Evolutionary conservation across 805 yeast species (phyloP).

Genomic region (Saturnispora saitoi): DNA sequence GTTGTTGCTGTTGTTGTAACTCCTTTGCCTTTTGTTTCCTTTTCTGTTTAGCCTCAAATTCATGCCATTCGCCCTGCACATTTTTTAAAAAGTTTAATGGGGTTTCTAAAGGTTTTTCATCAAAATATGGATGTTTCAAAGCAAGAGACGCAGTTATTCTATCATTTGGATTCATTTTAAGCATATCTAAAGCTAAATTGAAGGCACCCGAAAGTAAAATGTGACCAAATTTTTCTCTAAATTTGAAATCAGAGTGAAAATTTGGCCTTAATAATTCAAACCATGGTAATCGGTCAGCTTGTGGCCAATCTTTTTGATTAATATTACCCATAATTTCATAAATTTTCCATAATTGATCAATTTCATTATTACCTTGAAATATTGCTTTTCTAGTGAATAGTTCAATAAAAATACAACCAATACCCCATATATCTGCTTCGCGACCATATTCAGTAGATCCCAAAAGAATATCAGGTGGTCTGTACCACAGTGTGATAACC

Average conservation of each 20-base stretch:
- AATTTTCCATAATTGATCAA: conserved; percentile 71
- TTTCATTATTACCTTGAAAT: conserved; percentile 84
- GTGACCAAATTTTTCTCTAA: conserved; percentile 34
- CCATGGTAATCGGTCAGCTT: conserved; percentile 80
- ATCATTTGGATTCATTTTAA: conserved; percentile 58
- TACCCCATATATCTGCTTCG: conserved; percentile 95
- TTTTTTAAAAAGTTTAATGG: conserved; percentile 46
- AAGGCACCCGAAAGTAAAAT: conserved; percentile 44
- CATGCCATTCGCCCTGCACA: conserved; percentile 91
- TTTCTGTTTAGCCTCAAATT: conserved; percentile 84
- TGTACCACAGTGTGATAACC: conserved; percentile 93
- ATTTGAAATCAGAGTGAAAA: conserved; percentile 29
- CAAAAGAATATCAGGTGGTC: conserved; percentile 88
- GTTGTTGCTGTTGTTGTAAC: conserved; percentile 34
- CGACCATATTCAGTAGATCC: conserved; percentile 88
- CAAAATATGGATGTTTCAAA: conserved; percentile 61
- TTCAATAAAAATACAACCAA: conserved; percentile 85
- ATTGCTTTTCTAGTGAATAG: conserved; percentile 65
- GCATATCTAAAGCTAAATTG: conserved; percentile 54
- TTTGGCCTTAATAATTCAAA: conserved; percentile 72
- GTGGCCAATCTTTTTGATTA: conserved; percentile 63
- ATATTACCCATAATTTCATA: conserved; percentile 88
- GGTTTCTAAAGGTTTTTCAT: conserved; percentile 56
- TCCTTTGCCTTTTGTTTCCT: conserved; percentile 33
- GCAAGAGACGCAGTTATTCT: conserved; percentile 68